Conservation (phyloP, 768 basidiomycete species). For the Hortiboletus flavorubellus region DNA sequence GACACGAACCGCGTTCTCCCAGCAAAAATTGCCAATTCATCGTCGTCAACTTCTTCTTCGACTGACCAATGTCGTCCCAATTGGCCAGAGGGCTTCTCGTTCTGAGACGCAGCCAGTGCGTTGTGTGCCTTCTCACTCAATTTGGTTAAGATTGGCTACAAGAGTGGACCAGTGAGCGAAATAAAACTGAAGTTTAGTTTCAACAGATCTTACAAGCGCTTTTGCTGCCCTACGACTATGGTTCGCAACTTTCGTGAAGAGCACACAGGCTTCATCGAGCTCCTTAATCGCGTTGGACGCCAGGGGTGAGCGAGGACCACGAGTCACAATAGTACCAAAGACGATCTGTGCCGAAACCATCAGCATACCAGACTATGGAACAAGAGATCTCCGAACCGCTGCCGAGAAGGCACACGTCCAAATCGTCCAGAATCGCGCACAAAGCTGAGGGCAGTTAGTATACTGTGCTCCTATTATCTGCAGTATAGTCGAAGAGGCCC, state of each 20-base stretch:
- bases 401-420: conserved; percentile 63
- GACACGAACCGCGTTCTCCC: conserved; percentile 64
- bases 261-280: conserved; percentile 59
- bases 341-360: conserved; percentile 48
- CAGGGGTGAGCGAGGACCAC: conserved; percentile 65
- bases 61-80: conserved; percentile 48
- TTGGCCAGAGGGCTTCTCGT: conserved; percentile 29
- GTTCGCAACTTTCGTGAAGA: conserved; percentile 61
- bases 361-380: not conserved
- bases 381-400: conserved; percentile 35
- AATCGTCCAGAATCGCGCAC: conserved; percentile 55
- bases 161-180: conserved; percentile 1
- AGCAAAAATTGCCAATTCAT: conserved; percentile 67
- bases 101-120: conserved; percentile 44
- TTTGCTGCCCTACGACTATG: conserved; percentile 62
- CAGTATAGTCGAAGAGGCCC: conserved; percentile 55
- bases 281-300: conserved; percentile 67
- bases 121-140: conserved; percentile 65
- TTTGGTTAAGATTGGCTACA: conserved; percentile 52
- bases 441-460: conserved; percentile 42
- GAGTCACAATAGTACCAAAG: conserved; percentile 75
- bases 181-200: not conserved
- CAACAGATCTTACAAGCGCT: conserved; percentile 50
- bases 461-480: conserved; percentile 50
- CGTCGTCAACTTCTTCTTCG: conserved; percentile 50